Conservation (phyloP, 768 basidiomycete species). For the Lentinula sp. region DNA sequence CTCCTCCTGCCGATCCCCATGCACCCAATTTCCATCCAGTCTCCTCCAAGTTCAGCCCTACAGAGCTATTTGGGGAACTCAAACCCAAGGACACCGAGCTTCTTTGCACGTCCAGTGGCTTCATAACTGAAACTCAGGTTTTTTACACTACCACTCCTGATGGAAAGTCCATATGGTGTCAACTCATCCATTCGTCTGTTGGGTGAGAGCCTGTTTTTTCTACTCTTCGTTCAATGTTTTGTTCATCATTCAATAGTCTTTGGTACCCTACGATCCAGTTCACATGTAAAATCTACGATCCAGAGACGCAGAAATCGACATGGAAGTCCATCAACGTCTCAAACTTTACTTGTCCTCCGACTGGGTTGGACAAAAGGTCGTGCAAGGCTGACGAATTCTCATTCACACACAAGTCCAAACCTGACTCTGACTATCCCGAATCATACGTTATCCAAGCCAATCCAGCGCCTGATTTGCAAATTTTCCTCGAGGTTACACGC, state of each 20-base stretch:
- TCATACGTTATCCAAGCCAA: conserved; percentile 76
- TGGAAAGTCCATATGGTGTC: conserved; percentile 73
- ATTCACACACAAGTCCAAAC: conserved; percentile 55
- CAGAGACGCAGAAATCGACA: conserved; percentile 59
- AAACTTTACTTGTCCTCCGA: conserved; percentile 74
- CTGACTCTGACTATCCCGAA: conserved; percentile 62
- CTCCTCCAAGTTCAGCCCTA: conserved; percentile 46
- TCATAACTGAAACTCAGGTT: conserved; percentile 84
- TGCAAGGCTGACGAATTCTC: conserved; percentile 82
- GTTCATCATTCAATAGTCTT: conserved; percentile 40
- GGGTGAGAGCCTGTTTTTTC: conserved; percentile 52
- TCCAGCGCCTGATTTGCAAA: conserved; percentile 71
- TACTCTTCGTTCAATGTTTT: conserved; percentile 6
- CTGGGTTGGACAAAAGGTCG: conserved; percentile 79
- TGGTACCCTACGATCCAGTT: conserved; percentile 96
- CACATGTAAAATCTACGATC: conserved; percentile 82
- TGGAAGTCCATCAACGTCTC: conserved; percentile 89
- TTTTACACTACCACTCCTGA: conserved; percentile 83
- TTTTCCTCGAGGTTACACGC: conserved; percentile 69
- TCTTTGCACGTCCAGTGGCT: conserved; percentile 70
- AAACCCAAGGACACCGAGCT: conserved; percentile 74
- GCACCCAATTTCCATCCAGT: conserved; percentile 85
- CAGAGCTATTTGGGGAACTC: conserved; percentile 71
- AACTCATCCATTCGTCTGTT: conserved; percentile 83
- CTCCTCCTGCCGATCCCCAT: conserved; percentile 51